Conservation (phyloP, 495 filamentous ascomycete genomes). For the Penicillium nucicola region DNA sequence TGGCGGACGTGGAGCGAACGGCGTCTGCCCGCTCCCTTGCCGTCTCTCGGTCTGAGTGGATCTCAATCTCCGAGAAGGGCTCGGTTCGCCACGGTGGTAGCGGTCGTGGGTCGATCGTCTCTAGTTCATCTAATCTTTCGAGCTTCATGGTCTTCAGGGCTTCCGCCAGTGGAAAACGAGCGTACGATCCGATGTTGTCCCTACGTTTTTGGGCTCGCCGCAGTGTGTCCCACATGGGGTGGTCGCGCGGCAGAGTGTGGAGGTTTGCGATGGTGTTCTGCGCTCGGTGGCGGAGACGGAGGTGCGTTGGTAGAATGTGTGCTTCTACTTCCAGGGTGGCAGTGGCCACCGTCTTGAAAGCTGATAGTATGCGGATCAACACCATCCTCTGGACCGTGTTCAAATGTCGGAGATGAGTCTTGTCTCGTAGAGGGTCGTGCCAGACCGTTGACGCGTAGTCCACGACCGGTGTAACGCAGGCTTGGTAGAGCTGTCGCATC, state of each 20-base stretch:
- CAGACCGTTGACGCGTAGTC: background rate
- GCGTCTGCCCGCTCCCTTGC: too few species aligned
- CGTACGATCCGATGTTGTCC: too few species aligned
- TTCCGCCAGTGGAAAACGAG: too few species aligned
- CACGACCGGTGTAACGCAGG: slow-evolving; percentile 11
- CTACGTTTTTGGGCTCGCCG: too few species aligned
- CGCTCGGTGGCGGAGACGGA: background rate
- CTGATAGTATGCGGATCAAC: background rate
- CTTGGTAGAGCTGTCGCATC: slow-evolving; percentile 23
- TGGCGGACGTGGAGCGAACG: too few species aligned
- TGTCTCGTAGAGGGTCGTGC: background rate
- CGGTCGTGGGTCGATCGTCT: too few species aligned
- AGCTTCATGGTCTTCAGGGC: too few species aligned
- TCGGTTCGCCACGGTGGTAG: too few species aligned
- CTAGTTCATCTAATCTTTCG: too few species aligned
- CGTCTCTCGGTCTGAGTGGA: too few species aligned
- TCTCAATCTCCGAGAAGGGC: too few species aligned
- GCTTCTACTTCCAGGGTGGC: background rate
- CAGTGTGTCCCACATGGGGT: too few species aligned
- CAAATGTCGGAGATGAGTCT: background rate
- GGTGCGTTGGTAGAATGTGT: background rate
- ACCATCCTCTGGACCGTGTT: background rate
- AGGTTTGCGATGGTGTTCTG: background rate
- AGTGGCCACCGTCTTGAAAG: background rate
- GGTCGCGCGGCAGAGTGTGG: background rate